Conservation (phyloP, 371 early-diverging fungal species). For the Encephalitozoon cuniculi region DNA sequence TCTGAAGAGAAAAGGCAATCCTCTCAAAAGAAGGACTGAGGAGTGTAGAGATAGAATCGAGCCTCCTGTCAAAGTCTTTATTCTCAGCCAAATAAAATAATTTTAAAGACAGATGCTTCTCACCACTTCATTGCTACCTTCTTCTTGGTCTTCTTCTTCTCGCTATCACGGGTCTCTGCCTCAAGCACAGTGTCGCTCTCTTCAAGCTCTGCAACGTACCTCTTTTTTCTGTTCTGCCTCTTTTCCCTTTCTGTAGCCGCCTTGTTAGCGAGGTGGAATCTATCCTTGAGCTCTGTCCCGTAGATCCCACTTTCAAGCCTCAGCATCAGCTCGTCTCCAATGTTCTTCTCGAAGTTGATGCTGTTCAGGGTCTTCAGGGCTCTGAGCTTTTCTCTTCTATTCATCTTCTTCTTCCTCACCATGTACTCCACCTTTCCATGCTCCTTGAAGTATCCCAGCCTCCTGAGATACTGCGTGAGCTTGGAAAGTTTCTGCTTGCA, state of each 20-base stretch:
- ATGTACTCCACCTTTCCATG: conserved; percentile 64
- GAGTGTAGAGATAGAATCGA: background rate
- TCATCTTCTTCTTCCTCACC: conserved; percentile 80
- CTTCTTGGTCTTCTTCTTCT: conserved; percentile 7
- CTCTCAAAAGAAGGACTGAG: background rate
- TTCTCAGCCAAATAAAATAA: background rate
- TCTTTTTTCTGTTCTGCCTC: conserved; percentile 57
- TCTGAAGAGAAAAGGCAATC: background rate
- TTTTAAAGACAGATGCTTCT: background rate
- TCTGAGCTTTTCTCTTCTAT: conserved; percentile 74
- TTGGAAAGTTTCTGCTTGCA: conserved; percentile 94
- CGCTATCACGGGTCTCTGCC: conserved; percentile 8
- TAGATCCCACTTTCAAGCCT: conserved; percentile 77
- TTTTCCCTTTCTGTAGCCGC: conserved; percentile 34
- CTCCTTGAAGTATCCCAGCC: conserved; percentile 77
- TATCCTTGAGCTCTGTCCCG: conserved; percentile 71
- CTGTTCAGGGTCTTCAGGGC: conserved; percentile 84
- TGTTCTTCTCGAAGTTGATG: conserved; percentile 79
- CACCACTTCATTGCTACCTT: conserved; percentile 1
- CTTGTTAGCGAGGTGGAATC: conserved; percentile 63
- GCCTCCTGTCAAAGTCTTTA: background rate
- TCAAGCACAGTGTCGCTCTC: conserved; percentile 34
- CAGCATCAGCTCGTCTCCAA: conserved; percentile 89
- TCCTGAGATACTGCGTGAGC: conserved; percentile 84
- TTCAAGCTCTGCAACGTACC: conserved; percentile 56